Conservation (phyloP, 345 rosid species). For the Euphorbia pulcherrima region DNA sequence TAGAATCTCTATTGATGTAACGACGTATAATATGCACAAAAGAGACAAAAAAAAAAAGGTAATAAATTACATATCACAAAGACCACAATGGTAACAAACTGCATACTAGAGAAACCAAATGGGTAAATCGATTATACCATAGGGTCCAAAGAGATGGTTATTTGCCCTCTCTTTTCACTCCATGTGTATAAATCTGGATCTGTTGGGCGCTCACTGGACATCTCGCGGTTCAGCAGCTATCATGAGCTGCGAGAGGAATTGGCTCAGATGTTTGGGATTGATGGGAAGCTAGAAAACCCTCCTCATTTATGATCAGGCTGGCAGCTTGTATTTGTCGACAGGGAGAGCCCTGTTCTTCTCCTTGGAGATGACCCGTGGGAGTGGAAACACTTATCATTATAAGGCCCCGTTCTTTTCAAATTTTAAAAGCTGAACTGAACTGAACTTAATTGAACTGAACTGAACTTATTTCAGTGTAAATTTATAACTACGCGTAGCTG, state of each 20-base stretch:
- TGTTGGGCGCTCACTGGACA: conserved; percentile 78
- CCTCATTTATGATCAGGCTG: conserved; percentile 95
- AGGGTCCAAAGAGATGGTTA: too few species aligned
- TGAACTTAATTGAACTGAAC: too few species aligned
- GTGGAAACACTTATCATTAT: conserved; percentile 39
- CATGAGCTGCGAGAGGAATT: conserved; percentile 79
- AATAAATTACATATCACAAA: too few species aligned
- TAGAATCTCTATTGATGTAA: too few species aligned
- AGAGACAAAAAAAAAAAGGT: too few species aligned
- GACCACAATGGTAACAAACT: too few species aligned
- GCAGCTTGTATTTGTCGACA: conserved; percentile 94
- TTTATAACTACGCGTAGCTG: too few species aligned
- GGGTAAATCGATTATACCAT: too few species aligned
- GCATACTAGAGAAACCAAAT: too few species aligned
- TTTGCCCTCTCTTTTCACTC: conserved; percentile 9
- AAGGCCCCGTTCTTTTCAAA: background rate
- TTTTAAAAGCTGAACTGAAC: too few species aligned
- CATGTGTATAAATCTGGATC: conserved; percentile 77
- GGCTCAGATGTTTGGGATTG: conserved; percentile 76
- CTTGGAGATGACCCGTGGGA: conserved; percentile 93
- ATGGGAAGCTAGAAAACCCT: conserved; percentile 77
- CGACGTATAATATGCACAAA: too few species aligned
- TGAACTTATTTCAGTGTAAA: too few species aligned
- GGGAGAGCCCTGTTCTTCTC: conserved; percentile 87
- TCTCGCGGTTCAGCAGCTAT: conserved; percentile 84